Evolutionary conservation across 768 basidiomycete genomes (phyloP), one percentile per base, ranked within the genome.

Genomic region (Porphyrellus cyaneotinctus): DNA sequence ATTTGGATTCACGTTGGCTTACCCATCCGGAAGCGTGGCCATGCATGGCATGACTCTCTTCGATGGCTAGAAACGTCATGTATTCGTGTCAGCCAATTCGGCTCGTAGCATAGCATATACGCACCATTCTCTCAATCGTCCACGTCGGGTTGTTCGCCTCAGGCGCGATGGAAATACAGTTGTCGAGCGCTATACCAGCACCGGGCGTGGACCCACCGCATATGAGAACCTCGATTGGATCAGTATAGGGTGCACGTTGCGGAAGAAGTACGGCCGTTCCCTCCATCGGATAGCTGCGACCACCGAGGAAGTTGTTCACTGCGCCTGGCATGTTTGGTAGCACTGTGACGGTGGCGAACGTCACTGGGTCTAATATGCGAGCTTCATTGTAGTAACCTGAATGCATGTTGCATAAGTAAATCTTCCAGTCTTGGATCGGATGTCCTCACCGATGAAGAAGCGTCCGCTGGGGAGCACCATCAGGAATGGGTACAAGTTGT

Each of bases 351-450:
- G 88, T 90, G 20, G 74, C 68, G 56, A 91, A 88, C 1, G 79
- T 86, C 12, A 64, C 72, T 0, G 85, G 82, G 52, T 91, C 78
- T 24, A 91, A 72, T 54, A 91, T 80, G 15, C 88, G 82, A 1
- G 88, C 89, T 66, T 91, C 85, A 56, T 91, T 91, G 71, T 83
- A 90, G 62, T 91, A 90, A 0, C 76, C 87, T 88, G 53, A 26
- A 32, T 13, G 5, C 3, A n/a, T 17, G 1, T 41, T 12, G 4
- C 11, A 33, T 48, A 28, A 47, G 44, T 22, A 11, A 1, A 30
- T 12, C 1, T 6, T 10, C 28, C 6, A 37, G 24, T 24, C 2
- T 11, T 3, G 13, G 5, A 5, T 10, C 36, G 11, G 42, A 12
- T 33, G n/a, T 31, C 11, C 70, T 79, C 46, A 86, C 88, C 84